phyloP scores from a whole-genome alignment of 2,329 filamentous ascomycete species.

The Ambrosiella cleistominuta region DNA sequence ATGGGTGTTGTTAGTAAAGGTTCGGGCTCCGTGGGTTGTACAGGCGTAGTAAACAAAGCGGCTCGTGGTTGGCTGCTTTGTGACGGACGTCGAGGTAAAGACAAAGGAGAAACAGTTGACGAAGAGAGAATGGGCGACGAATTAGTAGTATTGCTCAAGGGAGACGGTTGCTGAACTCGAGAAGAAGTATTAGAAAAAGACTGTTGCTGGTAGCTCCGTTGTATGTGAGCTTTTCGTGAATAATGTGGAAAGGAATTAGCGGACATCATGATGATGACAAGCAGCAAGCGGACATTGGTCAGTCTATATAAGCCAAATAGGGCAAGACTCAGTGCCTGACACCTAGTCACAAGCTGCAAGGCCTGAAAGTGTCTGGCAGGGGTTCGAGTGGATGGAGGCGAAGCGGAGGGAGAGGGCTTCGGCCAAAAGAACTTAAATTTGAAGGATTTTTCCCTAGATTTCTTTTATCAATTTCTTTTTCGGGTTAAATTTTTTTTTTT shows the following conservation, averaged over 20 bases:
- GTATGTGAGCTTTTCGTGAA: slow-evolving; percentile 1
- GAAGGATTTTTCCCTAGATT: background rate
- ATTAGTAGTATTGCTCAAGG: background rate
- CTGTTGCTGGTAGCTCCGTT: background rate
- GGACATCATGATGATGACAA: slow-evolving; percentile 15
- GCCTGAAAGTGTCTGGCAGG: background rate
- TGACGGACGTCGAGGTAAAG: background rate
- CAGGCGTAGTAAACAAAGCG: background rate
- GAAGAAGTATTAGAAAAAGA: background rate
- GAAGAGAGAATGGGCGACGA: background rate
- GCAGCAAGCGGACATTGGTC: slow-evolving; percentile 7
- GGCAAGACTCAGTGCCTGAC: background rate
- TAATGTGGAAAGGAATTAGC: slow-evolving; percentile 15
- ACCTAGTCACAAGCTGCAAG: slow-evolving; percentile 2
- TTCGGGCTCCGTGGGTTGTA: background rate
- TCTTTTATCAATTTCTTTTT: background rate
- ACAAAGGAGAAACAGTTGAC: background rate
- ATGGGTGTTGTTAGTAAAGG: background rate
- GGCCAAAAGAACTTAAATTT: background rate
- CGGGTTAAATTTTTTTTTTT: too few species aligned
- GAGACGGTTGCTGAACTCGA: background rate
- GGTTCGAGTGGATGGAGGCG: background rate
- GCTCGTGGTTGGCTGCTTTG: background rate
- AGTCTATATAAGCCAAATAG: slow-evolving; percentile 10
- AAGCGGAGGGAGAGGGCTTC: background rate